Evolutionary conservation across 2,329 filamentous ascomycete species (phyloP).

Genomic region (Botrytis pseudocinerea): DNA sequence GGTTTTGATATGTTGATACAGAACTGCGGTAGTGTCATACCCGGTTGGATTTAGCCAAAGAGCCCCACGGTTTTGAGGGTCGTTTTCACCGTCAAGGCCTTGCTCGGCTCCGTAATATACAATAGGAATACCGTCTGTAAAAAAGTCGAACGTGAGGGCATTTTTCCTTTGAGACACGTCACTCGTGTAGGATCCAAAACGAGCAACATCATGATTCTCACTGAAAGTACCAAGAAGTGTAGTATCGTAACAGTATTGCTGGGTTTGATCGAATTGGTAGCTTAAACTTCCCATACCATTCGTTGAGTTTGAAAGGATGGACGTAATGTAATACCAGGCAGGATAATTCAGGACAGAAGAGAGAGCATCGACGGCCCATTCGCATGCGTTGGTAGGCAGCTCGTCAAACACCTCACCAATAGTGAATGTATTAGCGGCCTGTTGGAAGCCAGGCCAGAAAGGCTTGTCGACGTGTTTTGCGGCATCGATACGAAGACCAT

Average conservation of each 20-base stretch:
- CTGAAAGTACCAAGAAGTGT: conserved; percentile 44
- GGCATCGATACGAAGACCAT: conserved; percentile 53
- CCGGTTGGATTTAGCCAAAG: conserved; percentile 44
- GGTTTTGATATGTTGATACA: conserved; percentile 44
- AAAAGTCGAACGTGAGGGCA: conserved; percentile 49
- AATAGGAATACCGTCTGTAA: conserved; percentile 53
- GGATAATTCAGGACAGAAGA: conserved; percentile 35
- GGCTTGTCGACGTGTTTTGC: conserved; percentile 48
- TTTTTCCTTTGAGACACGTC: conserved; percentile 45
- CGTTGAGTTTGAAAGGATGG: conserved; percentile 41
- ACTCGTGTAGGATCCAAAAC: conserved; percentile 41
- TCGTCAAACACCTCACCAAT: conserved; percentile 61
- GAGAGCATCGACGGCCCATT: conserved; percentile 24
- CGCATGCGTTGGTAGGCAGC: conserved; percentile 48
- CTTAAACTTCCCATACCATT: conserved; percentile 34
- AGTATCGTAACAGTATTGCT: conserved; percentile 41
- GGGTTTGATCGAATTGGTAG: conserved; percentile 37
- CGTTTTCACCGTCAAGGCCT: conserved; percentile 44
- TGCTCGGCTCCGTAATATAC: conserved; percentile 55
- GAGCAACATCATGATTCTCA: conserved; percentile 47
- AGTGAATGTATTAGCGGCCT: conserved; percentile 56
- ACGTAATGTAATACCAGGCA: conserved; percentile 44
- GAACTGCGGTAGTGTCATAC: conserved; percentile 42
- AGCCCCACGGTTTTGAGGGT: conserved; percentile 47
- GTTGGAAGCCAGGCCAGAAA: conserved; percentile 57